Evolutionary conservation across 1,284 basidiomycete genomes (phyloP), one percentile per base, ranked within the genome.

Genomic region (Apiotrichum domesticum): DNA sequence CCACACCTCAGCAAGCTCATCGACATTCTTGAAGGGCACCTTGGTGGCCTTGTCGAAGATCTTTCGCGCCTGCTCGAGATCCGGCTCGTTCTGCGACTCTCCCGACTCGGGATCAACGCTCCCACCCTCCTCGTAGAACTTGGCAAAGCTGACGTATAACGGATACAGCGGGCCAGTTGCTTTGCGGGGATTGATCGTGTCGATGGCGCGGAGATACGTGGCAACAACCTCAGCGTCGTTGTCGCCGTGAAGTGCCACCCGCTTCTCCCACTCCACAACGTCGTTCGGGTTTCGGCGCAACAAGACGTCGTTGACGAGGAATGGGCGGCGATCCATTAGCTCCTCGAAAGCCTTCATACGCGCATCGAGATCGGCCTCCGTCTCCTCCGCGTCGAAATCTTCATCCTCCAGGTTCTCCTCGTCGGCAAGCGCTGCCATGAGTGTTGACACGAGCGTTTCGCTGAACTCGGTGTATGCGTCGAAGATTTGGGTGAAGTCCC

Each of bases 211-310:
- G 44, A 86, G 87, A 74, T 98, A 98, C 3, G 94, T 98, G 67
- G 90, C 87, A 13, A 92, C 88, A 15, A 97, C 88, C 81, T 93
- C 93, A 65, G 88, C 90, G 72, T 98, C 95, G 66, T 97, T 84
- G 51, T 91, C 87, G 11, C 88, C 95, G 83, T 87, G 93, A 43
- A 98, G 77, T 3, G 91, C 91, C n/a, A 98, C 85, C 9, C 94
- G 82, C 78, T 98, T 98, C 79, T 98, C 95, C 96, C 96, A 99
- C 74, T 99, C 96, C 67, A 96, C 93, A 0, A 98, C 95, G 68
- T 99, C 96, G 69, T 98, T 91, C 0, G 92, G 90, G 79, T 99
- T 99, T 65, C 96, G 81, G 56, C 96, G 81, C 33, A 98, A 78
- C 35, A 98, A 78, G 3, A 98, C 96, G 66, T 98, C 94, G 71